phyloP scores from a whole-genome alignment of 106 monocot genomes.

The Ottelia alismoides region DNA sequence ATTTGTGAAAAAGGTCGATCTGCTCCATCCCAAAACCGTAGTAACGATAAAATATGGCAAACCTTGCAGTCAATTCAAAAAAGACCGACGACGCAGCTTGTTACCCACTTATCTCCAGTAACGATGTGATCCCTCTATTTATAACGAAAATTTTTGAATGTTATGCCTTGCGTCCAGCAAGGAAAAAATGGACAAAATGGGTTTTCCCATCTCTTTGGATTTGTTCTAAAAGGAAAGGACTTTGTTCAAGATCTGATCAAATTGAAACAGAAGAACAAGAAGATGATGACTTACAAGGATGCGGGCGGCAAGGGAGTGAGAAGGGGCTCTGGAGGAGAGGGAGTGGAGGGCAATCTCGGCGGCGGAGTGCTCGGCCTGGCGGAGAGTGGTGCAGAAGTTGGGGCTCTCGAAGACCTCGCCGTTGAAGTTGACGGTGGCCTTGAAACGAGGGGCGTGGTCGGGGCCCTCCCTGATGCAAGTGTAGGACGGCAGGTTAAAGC shows the following conservation, averaged over 20 bases:
- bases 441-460: constrained; percentile 91
- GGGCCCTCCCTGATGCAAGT: constrained; percentile 80
- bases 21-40: no score
- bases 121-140: no score
- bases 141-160: not conserved
- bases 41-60: not conserved
- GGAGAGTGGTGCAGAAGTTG: constrained; percentile 75
- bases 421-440: constrained; percentile 85
- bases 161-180: no score
- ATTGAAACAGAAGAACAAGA: not conserved
- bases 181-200: not conserved
- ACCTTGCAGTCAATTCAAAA: no score
- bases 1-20: no score
- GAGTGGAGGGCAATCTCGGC: constrained; percentile 75
- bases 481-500: constrained; percentile 92
- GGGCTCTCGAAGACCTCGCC: constrained; percentile 84
- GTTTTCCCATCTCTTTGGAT: no score
- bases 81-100: no score
- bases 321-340: constrained; percentile 59
- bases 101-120: not conserved
- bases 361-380: constrained; percentile 91
- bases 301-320: constrained; percentile 76
- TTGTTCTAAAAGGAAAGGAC: not conserved
- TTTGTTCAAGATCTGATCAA: not conserved
- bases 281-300: constrained; percentile 46